These are phyloP conservation scores for Macrophomina pseudophaseolina DNA, from an alignment of 2,329 filamentous ascomycete species.

Conservation along the genomic window DNA sequence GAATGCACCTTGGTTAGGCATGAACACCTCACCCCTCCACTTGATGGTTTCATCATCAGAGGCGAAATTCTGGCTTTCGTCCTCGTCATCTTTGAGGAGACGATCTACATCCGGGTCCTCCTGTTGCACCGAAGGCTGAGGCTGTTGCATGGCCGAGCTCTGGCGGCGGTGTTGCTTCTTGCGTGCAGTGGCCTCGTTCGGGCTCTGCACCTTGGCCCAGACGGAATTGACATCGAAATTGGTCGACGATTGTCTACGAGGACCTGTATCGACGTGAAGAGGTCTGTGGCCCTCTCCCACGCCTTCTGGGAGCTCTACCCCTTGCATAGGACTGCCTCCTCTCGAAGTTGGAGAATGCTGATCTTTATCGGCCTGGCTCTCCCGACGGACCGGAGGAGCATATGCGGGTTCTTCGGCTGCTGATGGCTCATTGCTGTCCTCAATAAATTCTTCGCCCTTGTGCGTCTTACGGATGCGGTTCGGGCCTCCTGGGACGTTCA, in stretches of 20 bases:
- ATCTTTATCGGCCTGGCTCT: slow-evolving; percentile 35
- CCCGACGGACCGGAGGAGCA: slow-evolving; percentile 45
- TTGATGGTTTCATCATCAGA: slow-evolving; percentile 73
- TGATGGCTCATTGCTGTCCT: slow-evolving; percentile 46
- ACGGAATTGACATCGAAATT: slow-evolving; percentile 87
- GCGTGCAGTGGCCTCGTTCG: slow-evolving; percentile 54
- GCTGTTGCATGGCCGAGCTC: slow-evolving; percentile 44
- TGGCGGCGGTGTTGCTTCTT: slow-evolving; percentile 51
- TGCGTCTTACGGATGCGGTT: slow-evolving; percentile 56
- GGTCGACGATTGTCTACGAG: slow-evolving; percentile 59
- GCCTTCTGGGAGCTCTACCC: slow-evolving; percentile 44
- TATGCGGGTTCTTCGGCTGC: slow-evolving; percentile 53
- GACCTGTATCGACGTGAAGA: slow-evolving; percentile 42
- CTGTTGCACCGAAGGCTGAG: slow-evolving; percentile 40
- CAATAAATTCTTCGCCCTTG: slow-evolving; percentile 23
- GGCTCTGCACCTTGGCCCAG: slow-evolving; percentile 81
- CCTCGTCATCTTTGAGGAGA: slow-evolving; percentile 80
- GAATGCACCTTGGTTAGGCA: slow-evolving; percentile 75
- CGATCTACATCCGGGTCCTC: slow-evolving; percentile 90
- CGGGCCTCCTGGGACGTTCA: slow-evolving; percentile 70
- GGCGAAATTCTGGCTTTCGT: slow-evolving; percentile 81
- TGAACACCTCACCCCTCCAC: slow-evolving; percentile 54
- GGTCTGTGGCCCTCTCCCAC: slow-evolving; percentile 34
- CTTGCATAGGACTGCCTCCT: slow-evolving; percentile 29
- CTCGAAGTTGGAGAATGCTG: slow-evolving; percentile 29